Base-by-base conservation (phyloP, 2,329 filamentous ascomycete genomes). In the Dryadomyces sulphureus region DNA sequence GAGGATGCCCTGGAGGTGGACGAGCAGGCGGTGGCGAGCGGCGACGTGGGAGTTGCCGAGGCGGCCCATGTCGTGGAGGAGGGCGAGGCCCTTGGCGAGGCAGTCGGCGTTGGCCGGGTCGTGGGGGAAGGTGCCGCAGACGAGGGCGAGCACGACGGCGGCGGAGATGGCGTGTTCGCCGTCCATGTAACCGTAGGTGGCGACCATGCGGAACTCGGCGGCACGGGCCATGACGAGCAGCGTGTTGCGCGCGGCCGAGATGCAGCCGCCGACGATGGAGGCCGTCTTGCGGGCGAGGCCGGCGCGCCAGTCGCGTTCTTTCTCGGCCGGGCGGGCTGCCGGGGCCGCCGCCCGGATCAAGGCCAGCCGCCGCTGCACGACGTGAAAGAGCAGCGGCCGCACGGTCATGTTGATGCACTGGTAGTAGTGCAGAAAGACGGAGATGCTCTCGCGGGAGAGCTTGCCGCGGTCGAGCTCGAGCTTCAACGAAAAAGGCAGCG, bases 331-430 rank as follows among this genome's bases (percentile, higher is more conserved):
- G 16, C 34, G 16, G 16, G 2, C 36, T n/a, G 24, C 19, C 5
- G 6, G 14, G 7, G 14, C 20, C 3, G 57, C 46, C 5, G 59
- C 58, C 19, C 58, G 55, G 17, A 53, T 51, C 16, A 49, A 46
- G 41, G 64, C 59, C 1, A 74, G 58, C 4, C 69, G 64, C 38
- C 63, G 62, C 54, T 72, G 67, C 7, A 73, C 68, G 3, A 75
- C 65, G 50, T 73, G 66, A 49, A 74, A 73, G 0, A 76, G 60
- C 21, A 75, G 57, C 1, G 72, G 72, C 5, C 72, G 60, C 0
- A 66, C 68, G 0, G 71, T 72, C 70, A 76, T 75, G 52, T 74
- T 73, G 53, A 75, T 66, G 53, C 72, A 75, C 38, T 73, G 71
- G 49, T 73, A 73, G 51, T 74, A 75, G 51, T 76, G 72, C 20